A percentile compares a stretch with the other conserved stretches of the same genome.
phyloP scores from a whole-genome alignment of 2,329 filamentous ascomycete genomes.

The Laburnicola sp. region DNA sequence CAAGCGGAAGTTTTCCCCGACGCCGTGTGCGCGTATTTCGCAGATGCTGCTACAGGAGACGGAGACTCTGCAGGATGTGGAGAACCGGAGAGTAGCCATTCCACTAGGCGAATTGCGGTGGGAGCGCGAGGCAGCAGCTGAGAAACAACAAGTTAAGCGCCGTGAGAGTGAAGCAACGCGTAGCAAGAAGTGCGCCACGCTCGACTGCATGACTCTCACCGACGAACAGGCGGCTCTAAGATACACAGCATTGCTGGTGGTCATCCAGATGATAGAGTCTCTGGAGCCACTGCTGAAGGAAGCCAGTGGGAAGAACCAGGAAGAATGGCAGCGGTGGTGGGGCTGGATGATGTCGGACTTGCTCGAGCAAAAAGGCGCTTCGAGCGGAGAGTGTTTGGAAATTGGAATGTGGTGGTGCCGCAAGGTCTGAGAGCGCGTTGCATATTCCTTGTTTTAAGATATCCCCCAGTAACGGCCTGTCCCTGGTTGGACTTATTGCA shows the following conservation, averaged over 20 bases:
- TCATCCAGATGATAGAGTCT: conserved; percentile 81
- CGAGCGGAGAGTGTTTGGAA: conserved; percentile 81
- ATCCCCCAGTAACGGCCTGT: conserved; percentile 22
- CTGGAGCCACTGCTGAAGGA: conserved; percentile 82
- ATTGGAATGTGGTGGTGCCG: conserved; percentile 67
- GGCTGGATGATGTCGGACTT: conserved; percentile 84
- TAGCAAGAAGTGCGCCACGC: conserved; percentile 38
- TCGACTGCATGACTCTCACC: conserved; percentile 59
- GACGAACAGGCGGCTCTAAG: conserved; percentile 73
- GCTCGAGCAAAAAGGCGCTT: conserved; percentile 75
- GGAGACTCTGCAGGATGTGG: conserved; percentile 69
- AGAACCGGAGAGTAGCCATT: conserved; percentile 78
- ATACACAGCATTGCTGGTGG: conserved; percentile 76
- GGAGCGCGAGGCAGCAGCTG: conserved; percentile 70
- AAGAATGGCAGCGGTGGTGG: conserved; percentile 92
- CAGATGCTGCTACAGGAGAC: conserved; percentile 81
- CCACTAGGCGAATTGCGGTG: conserved; percentile 82
- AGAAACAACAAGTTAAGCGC: conserved; percentile 49
- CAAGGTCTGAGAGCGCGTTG: conserved; percentile 50
- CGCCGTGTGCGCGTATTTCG: conserved; percentile 77
- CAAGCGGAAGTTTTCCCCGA: conserved; percentile 66
- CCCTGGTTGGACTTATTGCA: conserved; percentile 3
- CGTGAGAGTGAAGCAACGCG: conserved; percentile 56
- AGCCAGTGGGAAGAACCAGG: conserved; percentile 80
- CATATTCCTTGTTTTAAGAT: conserved; percentile 32